Percentiles rank a stretch among this genome's conserved stretches.
phyloP scores from a whole-genome alignment of 108 stramenopile genomes.

The Epipyxis sp. region DNA sequence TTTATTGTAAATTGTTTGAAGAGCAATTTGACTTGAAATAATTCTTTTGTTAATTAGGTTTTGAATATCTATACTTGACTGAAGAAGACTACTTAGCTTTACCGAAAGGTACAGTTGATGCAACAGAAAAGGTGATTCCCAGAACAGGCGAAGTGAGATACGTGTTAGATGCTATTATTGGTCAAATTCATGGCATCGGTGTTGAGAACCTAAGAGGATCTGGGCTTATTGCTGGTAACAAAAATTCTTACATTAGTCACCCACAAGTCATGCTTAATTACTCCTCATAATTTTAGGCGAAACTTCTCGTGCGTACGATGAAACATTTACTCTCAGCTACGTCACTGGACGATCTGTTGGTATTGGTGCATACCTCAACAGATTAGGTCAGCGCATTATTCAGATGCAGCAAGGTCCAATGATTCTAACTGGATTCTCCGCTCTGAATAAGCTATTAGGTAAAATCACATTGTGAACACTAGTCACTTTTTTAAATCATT shows the following conservation, averaged over 20 bases:
- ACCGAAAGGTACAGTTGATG: slow-evolving; percentile 77
- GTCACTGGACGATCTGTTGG: slow-evolving; percentile 92
- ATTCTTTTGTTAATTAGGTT: slow-evolving; percentile 85
- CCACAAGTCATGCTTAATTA: too few species aligned
- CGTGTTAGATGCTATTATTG: slow-evolving; percentile 87
- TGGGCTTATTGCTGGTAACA: slow-evolving; percentile 99
- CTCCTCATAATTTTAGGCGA: too few species aligned
- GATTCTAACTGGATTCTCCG: slow-evolving; percentile 87
- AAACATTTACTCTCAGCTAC: slow-evolving; percentile 92
- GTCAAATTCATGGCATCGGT: slow-evolving; percentile 82
- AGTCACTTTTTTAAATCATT: too few species aligned
- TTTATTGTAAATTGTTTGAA: slow-evolving; percentile 70
- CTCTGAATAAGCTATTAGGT: slow-evolving; percentile 89
- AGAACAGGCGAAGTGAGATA: slow-evolving; percentile 66
- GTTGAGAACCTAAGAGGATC: slow-evolving; percentile 95
- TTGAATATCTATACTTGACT: slow-evolving; percentile 90
- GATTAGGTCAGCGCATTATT: slow-evolving; percentile 76
- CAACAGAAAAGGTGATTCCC: slow-evolving; percentile 58
- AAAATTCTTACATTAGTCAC: too few species aligned
- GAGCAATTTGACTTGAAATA: slow-evolving; percentile 71
- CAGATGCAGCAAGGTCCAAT: slow-evolving; percentile 86
- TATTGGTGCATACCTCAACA: slow-evolving; percentile 87
- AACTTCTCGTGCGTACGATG: slow-evolving; percentile 89
- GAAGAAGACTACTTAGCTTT: slow-evolving; percentile 82
- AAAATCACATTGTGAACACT: too few species aligned